Conservation (phyloP, 495 filamentous ascomycete genomes). For the Schizothecium vesticola region DNA sequence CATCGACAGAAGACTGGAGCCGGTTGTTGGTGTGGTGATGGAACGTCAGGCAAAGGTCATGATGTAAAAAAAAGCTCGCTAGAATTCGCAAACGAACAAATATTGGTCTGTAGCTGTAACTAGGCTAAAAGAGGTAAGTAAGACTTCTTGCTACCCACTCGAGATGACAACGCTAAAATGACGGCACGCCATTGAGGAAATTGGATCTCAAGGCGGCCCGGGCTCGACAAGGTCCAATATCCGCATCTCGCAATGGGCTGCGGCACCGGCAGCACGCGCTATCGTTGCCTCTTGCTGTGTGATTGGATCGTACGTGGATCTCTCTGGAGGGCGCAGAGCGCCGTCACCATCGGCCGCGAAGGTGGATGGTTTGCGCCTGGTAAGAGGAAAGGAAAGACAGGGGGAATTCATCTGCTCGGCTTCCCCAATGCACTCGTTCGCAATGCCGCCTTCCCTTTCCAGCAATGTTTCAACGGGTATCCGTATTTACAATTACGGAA, state of each 20-base stretch:
- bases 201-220: not conserved
- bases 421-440: constrained; percentile 13
- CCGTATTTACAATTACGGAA: not conserved
- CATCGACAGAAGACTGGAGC: not conserved
- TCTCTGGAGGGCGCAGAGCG: not conserved
- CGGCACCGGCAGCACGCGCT: no score
- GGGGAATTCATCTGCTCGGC: not conserved
- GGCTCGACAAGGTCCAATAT: not conserved
- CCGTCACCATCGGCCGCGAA: not conserved
- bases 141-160: not conserved
- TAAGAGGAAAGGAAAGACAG: no score
- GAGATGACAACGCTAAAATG: not conserved
- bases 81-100: not conserved
- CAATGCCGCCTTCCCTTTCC: constrained; percentile 15
- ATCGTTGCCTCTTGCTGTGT: not conserved
- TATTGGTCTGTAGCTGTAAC: not conserved
- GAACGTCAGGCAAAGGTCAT: not conserved
- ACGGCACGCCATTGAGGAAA: not conserved
- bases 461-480: not conserved
- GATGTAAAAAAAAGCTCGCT: not conserved
- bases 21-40: not conserved
- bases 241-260: not conserved
- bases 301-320: not conserved
- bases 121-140: not conserved
- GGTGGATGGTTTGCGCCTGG: no score